Evolutionary conservation across 1,139 yeast genomes (phyloP).

Genomic region (Magnusiomyces ingens): DNA sequence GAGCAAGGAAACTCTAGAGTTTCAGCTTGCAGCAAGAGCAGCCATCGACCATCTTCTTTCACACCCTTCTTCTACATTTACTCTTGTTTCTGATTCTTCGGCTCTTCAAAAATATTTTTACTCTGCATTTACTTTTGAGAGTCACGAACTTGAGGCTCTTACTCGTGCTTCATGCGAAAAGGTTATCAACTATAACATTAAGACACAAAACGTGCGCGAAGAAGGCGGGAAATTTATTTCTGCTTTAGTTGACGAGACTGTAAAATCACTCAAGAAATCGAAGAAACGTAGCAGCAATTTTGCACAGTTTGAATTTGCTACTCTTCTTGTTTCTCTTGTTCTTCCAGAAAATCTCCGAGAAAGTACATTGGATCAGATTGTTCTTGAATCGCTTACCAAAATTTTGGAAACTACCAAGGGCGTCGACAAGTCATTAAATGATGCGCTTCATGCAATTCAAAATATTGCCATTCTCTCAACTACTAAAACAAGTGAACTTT

Average conservation of each 20-base stretch:
- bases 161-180: constrained; percentile 13
- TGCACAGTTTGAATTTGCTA: constrained; percentile 2
- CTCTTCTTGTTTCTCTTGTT: not conserved
- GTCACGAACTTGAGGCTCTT: constrained; percentile 5
- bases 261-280: not conserved
- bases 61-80: constrained; percentile 12
- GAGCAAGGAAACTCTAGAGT: constrained; percentile 5
- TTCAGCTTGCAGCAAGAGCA: constrained; percentile 10
- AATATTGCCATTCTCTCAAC: constrained; percentile 3
- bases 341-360: not conserved
- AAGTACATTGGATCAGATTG: not conserved
- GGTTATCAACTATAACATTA: constrained; percentile 10
- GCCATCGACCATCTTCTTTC: constrained; percentile 12
- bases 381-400: not conserved
- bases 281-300: not conserved
- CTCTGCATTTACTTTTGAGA: not conserved
- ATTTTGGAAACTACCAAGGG: not conserved
- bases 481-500: not conserved
- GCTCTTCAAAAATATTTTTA: constrained; percentile 11
- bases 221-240: constrained; percentile 7
- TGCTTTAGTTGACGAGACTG: constrained; percentile 8
- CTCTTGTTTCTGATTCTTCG: constrained; percentile 11
- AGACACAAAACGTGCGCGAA: constrained; percentile 2
- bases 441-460: constrained; percentile 2
- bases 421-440: not conserved